phyloP scores from a whole-genome alignment of 192 early-diverging fungal genomes.

The Geranomyces michiganensis region DNA sequence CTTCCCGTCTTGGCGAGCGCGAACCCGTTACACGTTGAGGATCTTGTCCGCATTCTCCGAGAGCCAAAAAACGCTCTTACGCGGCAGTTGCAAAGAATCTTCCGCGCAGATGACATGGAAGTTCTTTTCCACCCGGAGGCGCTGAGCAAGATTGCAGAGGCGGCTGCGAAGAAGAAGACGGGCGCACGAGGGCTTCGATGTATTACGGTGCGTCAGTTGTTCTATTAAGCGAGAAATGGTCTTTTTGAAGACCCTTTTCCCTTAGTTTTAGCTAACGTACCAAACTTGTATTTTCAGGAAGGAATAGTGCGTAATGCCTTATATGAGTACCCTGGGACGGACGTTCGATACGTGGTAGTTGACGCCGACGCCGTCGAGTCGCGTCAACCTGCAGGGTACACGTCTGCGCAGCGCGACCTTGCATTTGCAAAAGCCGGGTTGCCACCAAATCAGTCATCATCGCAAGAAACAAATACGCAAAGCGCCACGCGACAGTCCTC shows the following conservation, averaged over 20 bases:
- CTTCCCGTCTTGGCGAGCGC: constrained; percentile 83
- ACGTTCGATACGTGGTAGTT: constrained; percentile 72
- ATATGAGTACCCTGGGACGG: constrained; percentile 78
- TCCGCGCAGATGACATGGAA: constrained; percentile 67
- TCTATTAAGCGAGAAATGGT: no score
- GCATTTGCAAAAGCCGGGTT: constrained; percentile 17
- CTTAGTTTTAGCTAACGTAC: no score
- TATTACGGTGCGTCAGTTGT: constrained; percentile 71
- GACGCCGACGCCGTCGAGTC: constrained; percentile 16
- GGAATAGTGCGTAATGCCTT: constrained; percentile 74
- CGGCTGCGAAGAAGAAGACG: constrained; percentile 79
- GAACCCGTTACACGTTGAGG: constrained; percentile 64
- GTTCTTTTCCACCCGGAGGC: constrained; percentile 73
- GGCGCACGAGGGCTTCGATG: constrained; percentile 84
- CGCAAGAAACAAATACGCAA: no score
- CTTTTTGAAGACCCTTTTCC: no score
- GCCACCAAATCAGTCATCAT: not conserved
- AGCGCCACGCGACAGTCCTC: no score
- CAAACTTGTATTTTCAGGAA: constrained; percentile 52
- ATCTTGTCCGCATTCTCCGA: constrained; percentile 72
- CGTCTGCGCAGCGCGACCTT: not conserved
- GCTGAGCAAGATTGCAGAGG: constrained; percentile 69
- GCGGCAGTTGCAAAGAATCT: constrained; percentile 78
- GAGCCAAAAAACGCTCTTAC: constrained; percentile 84
- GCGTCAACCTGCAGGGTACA: constrained; percentile 1